Conservation (phyloP, 108 stramenopile genomes). For the Conticribra weissflogii region DNA sequence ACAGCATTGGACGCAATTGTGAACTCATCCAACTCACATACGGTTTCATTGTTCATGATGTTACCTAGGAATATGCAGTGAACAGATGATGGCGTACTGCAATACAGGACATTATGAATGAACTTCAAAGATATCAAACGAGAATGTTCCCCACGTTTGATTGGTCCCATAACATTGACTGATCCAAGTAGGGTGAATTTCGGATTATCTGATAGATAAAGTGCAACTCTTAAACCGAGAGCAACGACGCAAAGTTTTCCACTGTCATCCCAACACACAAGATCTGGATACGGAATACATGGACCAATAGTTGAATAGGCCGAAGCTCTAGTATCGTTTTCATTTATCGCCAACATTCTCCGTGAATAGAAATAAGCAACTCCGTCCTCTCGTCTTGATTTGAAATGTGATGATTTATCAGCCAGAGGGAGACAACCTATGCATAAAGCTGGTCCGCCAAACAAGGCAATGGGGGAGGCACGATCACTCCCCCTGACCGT, state of each 20-base stretch:
- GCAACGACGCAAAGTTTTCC: constrained; percentile 73
- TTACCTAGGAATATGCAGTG: constrained; percentile 77
- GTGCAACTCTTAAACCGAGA: constrained; percentile 62
- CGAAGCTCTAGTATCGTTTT: constrained; percentile 58
- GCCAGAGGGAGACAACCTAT: constrained; percentile 49
- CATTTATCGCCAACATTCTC: constrained; percentile 43
- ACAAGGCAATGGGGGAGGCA: constrained; percentile 61
- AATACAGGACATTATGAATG: constrained; percentile 78
- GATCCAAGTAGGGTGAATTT: constrained; percentile 76
- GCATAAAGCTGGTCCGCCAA: constrained; percentile 86
- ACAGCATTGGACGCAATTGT: constrained; percentile 63
- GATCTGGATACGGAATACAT: constrained; percentile 76
- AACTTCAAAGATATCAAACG: constrained; percentile 70
- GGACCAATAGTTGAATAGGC: constrained; percentile 70
- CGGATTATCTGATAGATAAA: constrained; percentile 69
- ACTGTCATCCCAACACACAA: constrained; percentile 84
- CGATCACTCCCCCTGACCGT: constrained; percentile 74
- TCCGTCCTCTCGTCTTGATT: constrained; percentile 43
- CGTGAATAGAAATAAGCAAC: constrained; percentile 76
- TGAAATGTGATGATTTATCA: constrained; percentile 33
- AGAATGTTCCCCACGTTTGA: constrained; percentile 31
- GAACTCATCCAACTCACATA: constrained; percentile 73
- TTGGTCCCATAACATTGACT: constrained; percentile 30
- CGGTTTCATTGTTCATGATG: constrained; percentile 47
- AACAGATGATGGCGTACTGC: constrained; percentile 66